phyloP scores from a whole-genome alignment of 176 grass and related monocot species.

The Cocos nucifera region DNA sequence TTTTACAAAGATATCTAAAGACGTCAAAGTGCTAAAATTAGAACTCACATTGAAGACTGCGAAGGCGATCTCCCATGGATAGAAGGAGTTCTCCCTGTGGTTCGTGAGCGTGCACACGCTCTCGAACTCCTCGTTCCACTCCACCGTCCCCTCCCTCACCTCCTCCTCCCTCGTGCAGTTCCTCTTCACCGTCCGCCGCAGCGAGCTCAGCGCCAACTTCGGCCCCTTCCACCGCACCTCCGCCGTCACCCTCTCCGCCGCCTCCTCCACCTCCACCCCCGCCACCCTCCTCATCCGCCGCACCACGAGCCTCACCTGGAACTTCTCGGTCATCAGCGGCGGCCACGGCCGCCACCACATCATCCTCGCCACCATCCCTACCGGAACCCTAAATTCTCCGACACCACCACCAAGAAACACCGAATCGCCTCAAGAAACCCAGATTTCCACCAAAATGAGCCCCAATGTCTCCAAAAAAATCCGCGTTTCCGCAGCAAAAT shows the following conservation, averaged over 20 bases:
- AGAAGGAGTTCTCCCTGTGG: constrained; percentile 60
- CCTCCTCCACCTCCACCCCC: constrained; percentile 8
- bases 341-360: constrained; percentile 90
- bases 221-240: constrained; percentile 73
- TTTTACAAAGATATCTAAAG: no score
- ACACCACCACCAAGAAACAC: no score
- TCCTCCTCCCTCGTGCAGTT: constrained; percentile 73
- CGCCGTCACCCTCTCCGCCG: constrained; percentile 31
- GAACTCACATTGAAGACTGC: constrained; percentile 70
- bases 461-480: no score
- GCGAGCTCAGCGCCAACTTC: constrained; percentile 53
- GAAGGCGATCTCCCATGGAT: constrained; percentile 74
- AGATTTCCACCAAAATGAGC: no score
- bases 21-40: not conserved
- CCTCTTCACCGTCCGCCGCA: constrained; percentile 62
- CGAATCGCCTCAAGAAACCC: no score
- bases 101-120: constrained; percentile 41
- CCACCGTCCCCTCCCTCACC: constrained; percentile 25
- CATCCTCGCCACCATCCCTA: constrained; percentile 47
- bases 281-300: constrained; percentile 38
- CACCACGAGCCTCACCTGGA: constrained; percentile 56
- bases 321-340: constrained; percentile 42
- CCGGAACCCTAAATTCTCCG: no score
- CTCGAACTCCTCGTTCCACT: constrained; percentile 89
- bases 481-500: no score